Evolutionary conservation across 2,329 filamentous ascomycete species (phyloP).

Genomic region (Juglanconis oblonga): DNA sequence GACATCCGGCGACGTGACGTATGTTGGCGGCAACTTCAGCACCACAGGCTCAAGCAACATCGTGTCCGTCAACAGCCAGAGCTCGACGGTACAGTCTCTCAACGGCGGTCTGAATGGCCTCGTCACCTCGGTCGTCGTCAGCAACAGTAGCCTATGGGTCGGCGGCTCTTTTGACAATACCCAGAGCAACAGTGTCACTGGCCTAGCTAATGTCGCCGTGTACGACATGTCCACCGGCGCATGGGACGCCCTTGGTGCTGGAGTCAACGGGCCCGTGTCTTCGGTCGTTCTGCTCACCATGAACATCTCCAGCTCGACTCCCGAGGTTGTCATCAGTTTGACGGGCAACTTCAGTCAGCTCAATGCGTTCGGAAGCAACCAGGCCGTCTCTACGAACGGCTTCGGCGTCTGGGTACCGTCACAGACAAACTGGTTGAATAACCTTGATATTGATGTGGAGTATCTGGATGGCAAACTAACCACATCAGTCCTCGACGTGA

Average conservation of each 20-base stretch:
- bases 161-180: slow-evolving; percentile 84
- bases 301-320: slow-evolving; percentile 67
- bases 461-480: slow-evolving; percentile 71
- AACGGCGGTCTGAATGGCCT: slow-evolving; percentile 76
- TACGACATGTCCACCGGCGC: slow-evolving; percentile 67
- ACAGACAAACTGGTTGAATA: slow-evolving; percentile 80
- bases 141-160: slow-evolving; percentile 68
- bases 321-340: slow-evolving; percentile 74
- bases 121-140: slow-evolving; percentile 69
- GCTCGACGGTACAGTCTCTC: slow-evolving; percentile 57
- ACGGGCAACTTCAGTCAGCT: slow-evolving; percentile 78
- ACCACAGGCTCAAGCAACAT: slow-evolving; percentile 69
- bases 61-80: slow-evolving; percentile 66
- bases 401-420: slow-evolving; percentile 94
- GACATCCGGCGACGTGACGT: slow-evolving; percentile 62
- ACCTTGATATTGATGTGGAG: slow-evolving; percentile 63
- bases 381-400: slow-evolving; percentile 62
- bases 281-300: slow-evolving; percentile 73
- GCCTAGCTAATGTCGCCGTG: slow-evolving; percentile 71
- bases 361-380: slow-evolving; percentile 62
- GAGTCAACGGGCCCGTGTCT: slow-evolving; percentile 76
- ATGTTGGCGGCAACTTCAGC: slow-evolving; percentile 82
- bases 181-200: slow-evolving; percentile 54
- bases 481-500: slow-evolving; percentile 62
- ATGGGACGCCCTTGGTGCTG: slow-evolving; percentile 80